A percentile compares a stretch with the other conserved stretches of the same genome.
Conservation (phyloP, 2,329 filamentous ascomycete genomes). For the Colletotrichum falcatum region DNA sequence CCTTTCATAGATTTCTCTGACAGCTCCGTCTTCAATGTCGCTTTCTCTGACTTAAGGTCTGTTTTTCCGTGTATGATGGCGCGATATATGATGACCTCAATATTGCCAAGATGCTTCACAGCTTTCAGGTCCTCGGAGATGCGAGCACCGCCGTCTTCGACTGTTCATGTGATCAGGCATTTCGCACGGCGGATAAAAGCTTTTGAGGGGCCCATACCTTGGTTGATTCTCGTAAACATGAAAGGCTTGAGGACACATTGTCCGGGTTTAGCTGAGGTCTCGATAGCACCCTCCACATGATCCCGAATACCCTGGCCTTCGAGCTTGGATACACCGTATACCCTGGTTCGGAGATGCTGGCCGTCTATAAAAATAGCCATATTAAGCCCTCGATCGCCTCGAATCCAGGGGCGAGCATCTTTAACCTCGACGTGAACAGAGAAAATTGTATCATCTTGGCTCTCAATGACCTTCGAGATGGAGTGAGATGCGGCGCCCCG, state of each 20-base stretch:
- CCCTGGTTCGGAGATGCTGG: fast-evolving
- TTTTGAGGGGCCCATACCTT: neutral
- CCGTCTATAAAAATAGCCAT: slow-evolving; percentile 3
- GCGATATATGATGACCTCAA: neutral
- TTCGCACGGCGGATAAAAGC: fast-evolving
- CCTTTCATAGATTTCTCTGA: slow-evolving; percentile 17
- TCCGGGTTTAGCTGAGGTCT: fast-evolving
- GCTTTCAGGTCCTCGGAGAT: neutral
- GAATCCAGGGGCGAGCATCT: neutral
- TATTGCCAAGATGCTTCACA: slow-evolving; percentile 4
- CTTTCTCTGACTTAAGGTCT: fast-evolving
- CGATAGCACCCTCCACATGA: fast-evolving
- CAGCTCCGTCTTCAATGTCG: neutral
- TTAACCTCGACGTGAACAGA: neutral
- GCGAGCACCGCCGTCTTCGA: neutral
- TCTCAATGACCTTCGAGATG: slow-evolving; percentile 18
- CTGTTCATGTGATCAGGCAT: neutral
- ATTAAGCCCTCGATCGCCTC: fast-evolving
- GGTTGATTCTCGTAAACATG: neutral
- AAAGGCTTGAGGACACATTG: neutral
- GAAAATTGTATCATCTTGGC: slow-evolving; percentile 1
- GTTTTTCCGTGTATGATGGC: fast-evolving
- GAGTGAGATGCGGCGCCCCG: neutral
- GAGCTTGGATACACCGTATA: fast-evolving
- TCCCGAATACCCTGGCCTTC: fast-evolving